Evolutionary conservation across 768 basidiomycete species (phyloP).

Genomic region (Pholiota molesta): DNA sequence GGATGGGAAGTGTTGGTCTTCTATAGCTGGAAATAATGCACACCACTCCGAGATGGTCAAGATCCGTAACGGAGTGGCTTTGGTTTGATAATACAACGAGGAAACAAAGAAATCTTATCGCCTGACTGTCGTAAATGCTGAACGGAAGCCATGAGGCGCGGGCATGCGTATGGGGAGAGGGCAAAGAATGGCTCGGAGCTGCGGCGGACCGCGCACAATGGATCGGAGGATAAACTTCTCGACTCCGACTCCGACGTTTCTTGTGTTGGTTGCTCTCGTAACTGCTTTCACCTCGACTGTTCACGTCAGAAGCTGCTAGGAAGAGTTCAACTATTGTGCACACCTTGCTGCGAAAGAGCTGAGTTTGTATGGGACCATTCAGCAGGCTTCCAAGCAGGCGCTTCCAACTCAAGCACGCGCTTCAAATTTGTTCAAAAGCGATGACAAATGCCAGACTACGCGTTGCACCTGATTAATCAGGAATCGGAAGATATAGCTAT

Average conservation of each 20-base stretch:
- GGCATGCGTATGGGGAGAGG: background rate
- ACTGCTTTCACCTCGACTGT: too few species aligned
- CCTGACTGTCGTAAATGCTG: slow-evolving; percentile 6
- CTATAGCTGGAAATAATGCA: background rate
- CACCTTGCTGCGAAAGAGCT: too few species aligned
- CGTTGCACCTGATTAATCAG: slow-evolving; percentile 3
- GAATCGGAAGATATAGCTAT: slow-evolving; percentile 1
- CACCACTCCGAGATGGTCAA: background rate
- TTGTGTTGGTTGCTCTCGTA: too few species aligned
- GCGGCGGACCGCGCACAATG: slow-evolving; percentile 3
- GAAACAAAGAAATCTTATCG: slow-evolving; percentile 1
- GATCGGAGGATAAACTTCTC: background rate
- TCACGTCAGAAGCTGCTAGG: background rate
- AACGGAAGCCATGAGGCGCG: slow-evolving; percentile 4
- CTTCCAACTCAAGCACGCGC: too few species aligned
- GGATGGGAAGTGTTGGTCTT: background rate
- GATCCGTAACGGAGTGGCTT: background rate
- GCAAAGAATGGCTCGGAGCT: too few species aligned
- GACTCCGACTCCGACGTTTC: slow-evolving; percentile 1
- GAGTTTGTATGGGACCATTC: too few species aligned
- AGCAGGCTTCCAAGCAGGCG: too few species aligned
- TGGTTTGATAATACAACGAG: background rate
- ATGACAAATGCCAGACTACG: slow-evolving; percentile 9
- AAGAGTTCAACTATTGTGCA: background rate
- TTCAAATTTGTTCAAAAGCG: too few species aligned